phyloP scores from a whole-genome alignment of 495 filamentous ascomycete species.

The Tirmania nivea region DNA sequence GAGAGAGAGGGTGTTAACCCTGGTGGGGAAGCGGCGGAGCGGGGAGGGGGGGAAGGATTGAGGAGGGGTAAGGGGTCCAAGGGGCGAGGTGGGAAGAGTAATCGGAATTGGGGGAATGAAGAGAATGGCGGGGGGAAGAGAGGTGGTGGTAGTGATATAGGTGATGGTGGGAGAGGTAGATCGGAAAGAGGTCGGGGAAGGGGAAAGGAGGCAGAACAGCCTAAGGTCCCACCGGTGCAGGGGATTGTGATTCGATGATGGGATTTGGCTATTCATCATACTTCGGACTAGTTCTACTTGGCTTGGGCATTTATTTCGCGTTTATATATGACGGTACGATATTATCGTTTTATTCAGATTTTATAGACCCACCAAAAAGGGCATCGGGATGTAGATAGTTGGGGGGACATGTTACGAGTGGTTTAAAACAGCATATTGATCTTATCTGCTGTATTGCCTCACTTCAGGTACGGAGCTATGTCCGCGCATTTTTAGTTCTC shows the following conservation, averaged over 20 bases:
- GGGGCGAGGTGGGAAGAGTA: not conserved
- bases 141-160: conserved; percentile 1
- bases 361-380: too few relatives aligned
- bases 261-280: not conserved
- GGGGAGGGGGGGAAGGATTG: not conserved
- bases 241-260: not conserved
- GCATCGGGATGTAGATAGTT: too few relatives aligned
- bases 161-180: not conserved
- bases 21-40: conserved; percentile 6
- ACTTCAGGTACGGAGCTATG: too few relatives aligned
- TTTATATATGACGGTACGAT: too few relatives aligned
- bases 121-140: not conserved
- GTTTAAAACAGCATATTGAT: too few relatives aligned
- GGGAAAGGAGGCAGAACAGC: not conserved
- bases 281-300: too few relatives aligned
- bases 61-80: not conserved
- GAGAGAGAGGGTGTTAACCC: conserved; percentile 41
- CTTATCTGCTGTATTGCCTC: too few relatives aligned
- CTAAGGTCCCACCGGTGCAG: not conserved
- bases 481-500: too few relatives aligned
- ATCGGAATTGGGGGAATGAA: not conserved
- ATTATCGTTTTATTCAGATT: too few relatives aligned
- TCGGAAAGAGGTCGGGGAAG: not conserved
- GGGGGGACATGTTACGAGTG: too few relatives aligned
- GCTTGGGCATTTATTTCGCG: too few relatives aligned